Evolutionary conservation across 768 basidiomycete species (phyloP).

Genomic region (Tulasnella sp.): DNA sequence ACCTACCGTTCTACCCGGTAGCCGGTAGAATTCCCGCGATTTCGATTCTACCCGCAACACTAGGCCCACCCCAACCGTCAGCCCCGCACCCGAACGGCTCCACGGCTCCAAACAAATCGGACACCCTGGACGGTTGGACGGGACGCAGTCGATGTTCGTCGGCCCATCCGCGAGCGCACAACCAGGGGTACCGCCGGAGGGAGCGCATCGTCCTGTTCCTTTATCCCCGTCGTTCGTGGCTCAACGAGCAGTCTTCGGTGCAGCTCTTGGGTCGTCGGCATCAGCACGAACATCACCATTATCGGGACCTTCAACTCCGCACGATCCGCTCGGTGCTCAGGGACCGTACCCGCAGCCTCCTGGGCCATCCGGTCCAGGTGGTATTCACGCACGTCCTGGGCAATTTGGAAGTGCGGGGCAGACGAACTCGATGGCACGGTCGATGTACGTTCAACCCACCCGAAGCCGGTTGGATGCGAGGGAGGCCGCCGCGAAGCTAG

Average conservation of each 20-base stretch:
- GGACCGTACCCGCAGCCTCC: constrained; percentile 6
- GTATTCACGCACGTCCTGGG: constrained; percentile 17
- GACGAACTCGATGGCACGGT: constrained; percentile 64
- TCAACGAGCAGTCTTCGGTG: constrained; percentile 11
- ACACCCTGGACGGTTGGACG: constrained; percentile 54
- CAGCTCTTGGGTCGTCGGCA: not conserved
- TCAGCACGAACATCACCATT: not conserved
- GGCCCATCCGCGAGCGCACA: constrained; percentile 41
- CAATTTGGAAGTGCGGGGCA: constrained; percentile 1
- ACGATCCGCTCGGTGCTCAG: constrained; percentile 15
- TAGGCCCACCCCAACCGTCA: not conserved
- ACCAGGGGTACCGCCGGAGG: not conserved
- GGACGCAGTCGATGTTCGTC: constrained; percentile 78
- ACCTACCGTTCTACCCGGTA: not conserved
- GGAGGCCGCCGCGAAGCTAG: constrained; percentile 83
- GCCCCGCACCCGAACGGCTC: not conserved
- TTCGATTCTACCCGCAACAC: constrained; percentile 9
- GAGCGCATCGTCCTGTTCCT: not conserved
- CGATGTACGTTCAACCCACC: constrained; percentile 67
- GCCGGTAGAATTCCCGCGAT: not conserved
- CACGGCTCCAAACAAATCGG: not conserved
- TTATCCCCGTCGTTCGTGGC: not conserved
- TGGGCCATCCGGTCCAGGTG: constrained; percentile 1
- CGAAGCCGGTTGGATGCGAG: constrained; percentile 75
- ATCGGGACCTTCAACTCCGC: not conserved